Conservation (phyloP, 345 rosid genomes). For the Brassica juncea region DNA sequence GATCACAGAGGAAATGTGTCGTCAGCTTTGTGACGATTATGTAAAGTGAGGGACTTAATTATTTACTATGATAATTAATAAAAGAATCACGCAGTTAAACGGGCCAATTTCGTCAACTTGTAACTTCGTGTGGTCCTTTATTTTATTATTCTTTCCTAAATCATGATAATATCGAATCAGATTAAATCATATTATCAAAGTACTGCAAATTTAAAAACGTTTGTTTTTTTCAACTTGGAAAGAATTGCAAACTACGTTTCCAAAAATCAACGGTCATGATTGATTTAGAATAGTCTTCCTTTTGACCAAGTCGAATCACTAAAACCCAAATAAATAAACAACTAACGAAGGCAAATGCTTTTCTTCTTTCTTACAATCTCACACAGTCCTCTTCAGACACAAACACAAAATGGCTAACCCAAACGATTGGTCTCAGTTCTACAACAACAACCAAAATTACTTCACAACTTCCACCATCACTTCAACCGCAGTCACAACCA, state of each 20-base stretch:
- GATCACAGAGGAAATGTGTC: background rate
- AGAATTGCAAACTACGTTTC: constrained; percentile 20
- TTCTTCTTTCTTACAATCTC: constrained; percentile 31
- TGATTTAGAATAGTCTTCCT: constrained; percentile 30
- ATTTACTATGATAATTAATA: constrained; percentile 3
- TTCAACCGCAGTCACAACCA: constrained; percentile 38
- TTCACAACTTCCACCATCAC: constrained; percentile 40
- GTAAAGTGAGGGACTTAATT: constrained; percentile 21
- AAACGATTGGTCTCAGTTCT: constrained; percentile 65
- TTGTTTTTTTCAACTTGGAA: background rate
- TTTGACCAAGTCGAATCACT: constrained; percentile 43
- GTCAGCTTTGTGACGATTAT: constrained; percentile 34
- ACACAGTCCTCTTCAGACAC: constrained; percentile 23
- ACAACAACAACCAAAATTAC: constrained; percentile 50
- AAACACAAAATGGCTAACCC: constrained; percentile 61
- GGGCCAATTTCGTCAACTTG: constrained; percentile 31
- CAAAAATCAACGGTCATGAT: constrained; percentile 37
- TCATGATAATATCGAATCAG: background rate
- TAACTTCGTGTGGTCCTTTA: constrained; percentile 16
- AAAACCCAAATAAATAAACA: constrained; percentile 28
- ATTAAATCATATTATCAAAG: constrained; percentile 3
- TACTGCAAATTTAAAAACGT: background rate
- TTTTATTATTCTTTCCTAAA: background rate
- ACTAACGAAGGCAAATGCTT: constrained; percentile 20
- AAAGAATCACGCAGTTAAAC: constrained; percentile 3